Evolutionary conservation across 1,139 yeast species (phyloP).

Genomic region (Pichia sp.): DNA sequence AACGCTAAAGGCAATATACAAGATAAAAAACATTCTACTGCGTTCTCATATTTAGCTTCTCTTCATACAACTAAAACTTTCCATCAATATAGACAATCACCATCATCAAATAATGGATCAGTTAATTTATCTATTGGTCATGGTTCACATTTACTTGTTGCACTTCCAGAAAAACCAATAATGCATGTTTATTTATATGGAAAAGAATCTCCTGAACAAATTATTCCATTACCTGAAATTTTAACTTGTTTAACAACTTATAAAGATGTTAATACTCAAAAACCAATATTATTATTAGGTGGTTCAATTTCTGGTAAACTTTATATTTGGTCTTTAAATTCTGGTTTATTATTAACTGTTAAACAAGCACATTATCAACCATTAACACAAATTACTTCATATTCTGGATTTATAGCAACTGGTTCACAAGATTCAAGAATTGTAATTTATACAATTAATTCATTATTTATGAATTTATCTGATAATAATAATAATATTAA

Average conservation of each 20-base stretch:
- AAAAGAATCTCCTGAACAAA: slow-evolving; percentile 77
- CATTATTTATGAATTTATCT: slow-evolving; percentile 41
- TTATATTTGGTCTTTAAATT: slow-evolving; percentile 79
- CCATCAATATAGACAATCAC: slow-evolving; percentile 51
- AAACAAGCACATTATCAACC: slow-evolving; percentile 84
- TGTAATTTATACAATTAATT: slow-evolving; percentile 65
- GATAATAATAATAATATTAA: slow-evolving; percentile 22
- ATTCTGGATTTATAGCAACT: slow-evolving; percentile 65
- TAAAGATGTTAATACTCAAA: slow-evolving; percentile 27
- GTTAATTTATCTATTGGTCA: slow-evolving; percentile 38
- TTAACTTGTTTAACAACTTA: slow-evolving; percentile 46
- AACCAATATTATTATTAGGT: slow-evolving; percentile 33
- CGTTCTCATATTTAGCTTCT: slow-evolving; percentile 45
- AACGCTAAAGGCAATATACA: slow-evolving; percentile 44
- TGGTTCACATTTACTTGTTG: slow-evolving; percentile 44
- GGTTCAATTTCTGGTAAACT: slow-evolving; percentile 68
- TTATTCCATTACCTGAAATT: slow-evolving; percentile 80
- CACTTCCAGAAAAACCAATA: slow-evolving; percentile 64
- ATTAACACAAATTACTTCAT: slow-evolving; percentile 50
- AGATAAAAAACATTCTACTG: slow-evolving; percentile 39
- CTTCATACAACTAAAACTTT: slow-evolving; percentile 46
- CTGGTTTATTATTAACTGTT: slow-evolving; percentile 68
- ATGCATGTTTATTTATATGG: slow-evolving; percentile 69
- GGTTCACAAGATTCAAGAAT: slow-evolving; percentile 82
- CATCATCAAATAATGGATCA: slow-evolving; percentile 36